Evolutionary conservation across 352 stramenopile species (phyloP).

Genomic region (Phytophthora podocarpi): DNA sequence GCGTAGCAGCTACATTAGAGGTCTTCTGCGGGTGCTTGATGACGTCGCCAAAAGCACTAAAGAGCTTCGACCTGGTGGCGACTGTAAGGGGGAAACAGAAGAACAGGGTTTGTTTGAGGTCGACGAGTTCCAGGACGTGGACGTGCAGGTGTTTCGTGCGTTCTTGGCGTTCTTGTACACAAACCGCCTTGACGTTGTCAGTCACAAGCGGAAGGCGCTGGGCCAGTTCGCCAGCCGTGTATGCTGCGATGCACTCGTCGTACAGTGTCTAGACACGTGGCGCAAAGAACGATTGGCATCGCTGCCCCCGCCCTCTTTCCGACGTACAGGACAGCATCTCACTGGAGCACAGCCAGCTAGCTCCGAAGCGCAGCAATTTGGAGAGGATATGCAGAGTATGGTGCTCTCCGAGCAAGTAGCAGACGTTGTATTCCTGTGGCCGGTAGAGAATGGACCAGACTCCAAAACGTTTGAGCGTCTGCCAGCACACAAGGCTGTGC

Average conservation of each 20-base stretch:
- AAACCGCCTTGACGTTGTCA: slow-evolving; percentile 61
- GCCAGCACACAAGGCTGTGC: slow-evolving; percentile 71
- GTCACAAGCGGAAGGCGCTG: slow-evolving; percentile 66
- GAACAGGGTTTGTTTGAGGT: slow-evolving; percentile 35
- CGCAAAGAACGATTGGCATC: slow-evolving; percentile 38
- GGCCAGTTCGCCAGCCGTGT: slow-evolving; percentile 58
- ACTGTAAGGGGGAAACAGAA: not conserved
- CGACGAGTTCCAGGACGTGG: slow-evolving; percentile 62
- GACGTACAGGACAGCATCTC: slow-evolving; percentile 7
- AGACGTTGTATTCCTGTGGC: slow-evolving; percentile 85
- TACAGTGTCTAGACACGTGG: slow-evolving; percentile 64
- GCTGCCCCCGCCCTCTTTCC: slow-evolving; percentile 25
- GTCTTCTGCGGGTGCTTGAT: slow-evolving; percentile 54
- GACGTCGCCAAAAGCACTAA: not conserved
- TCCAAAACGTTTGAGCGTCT: slow-evolving; percentile 39
- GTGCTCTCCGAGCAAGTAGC: slow-evolving; percentile 50
- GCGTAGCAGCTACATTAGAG: slow-evolving; percentile 64
- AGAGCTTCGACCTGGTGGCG: not conserved
- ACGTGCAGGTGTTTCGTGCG: slow-evolving; percentile 63
- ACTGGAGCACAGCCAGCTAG: slow-evolving; percentile 24
- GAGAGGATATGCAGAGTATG: slow-evolving; percentile 56
- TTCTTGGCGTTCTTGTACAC: slow-evolving; percentile 79
- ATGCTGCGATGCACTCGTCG: slow-evolving; percentile 52
- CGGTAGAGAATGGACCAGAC: slow-evolving; percentile 35
- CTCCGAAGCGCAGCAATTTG: slow-evolving; percentile 49